Conservation (phyloP, 73 alveolate species). For the Paramecium biaurelia region DNA sequence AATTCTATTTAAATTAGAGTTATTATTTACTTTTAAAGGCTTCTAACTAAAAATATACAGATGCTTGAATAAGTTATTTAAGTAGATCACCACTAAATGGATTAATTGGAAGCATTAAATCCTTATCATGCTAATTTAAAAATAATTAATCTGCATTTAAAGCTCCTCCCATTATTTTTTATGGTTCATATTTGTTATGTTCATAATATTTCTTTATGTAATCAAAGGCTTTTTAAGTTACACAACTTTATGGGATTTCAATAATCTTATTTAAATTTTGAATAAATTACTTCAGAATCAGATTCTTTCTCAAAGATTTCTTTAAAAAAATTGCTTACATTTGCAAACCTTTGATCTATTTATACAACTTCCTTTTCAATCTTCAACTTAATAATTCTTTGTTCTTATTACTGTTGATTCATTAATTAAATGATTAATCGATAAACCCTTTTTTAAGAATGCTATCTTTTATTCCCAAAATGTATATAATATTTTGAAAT, state of each 20-base stretch:
- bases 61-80: neutral
- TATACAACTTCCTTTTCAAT: neutral
- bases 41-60: neutral
- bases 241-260: neutral
- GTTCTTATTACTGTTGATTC: neutral
- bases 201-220: neutral
- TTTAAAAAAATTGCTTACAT: neutral
- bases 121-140: neutral
- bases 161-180: neutral
- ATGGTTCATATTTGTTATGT: neutral
- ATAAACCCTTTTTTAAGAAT: neutral
- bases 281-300: neutral
- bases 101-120: neutral
- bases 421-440: neutral
- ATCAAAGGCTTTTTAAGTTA: neutral
- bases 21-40: neutral
- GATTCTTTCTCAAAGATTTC: neutral
- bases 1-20: neutral
- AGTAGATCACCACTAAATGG: neutral
- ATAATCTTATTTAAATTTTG: neutral
- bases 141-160: neutral
- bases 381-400: neutral
- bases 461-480: slow-evolving; percentile 19
- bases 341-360: neutral
- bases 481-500: neutral